Conservation (phyloP, 2,329 filamentous ascomycete genomes). For the Leptodontidium sp. region DNA sequence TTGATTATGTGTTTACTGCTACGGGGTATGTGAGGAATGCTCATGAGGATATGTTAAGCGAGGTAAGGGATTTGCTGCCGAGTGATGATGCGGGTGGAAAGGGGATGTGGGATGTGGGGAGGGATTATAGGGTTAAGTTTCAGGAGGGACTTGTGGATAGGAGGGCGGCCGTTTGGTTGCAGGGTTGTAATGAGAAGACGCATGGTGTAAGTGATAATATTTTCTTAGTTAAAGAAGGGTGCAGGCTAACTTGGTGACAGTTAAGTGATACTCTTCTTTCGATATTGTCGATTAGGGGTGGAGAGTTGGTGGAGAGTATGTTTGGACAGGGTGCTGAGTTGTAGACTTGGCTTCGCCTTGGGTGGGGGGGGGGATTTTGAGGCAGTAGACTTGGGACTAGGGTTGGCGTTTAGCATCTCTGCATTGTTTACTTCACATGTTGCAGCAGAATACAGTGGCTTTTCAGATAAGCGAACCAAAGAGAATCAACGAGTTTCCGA, state of each 20-base stretch:
- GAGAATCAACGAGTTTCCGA: not conserved
- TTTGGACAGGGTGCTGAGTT: constrained; percentile 56
- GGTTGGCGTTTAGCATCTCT: constrained; percentile 4
- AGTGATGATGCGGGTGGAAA: constrained; percentile 44
- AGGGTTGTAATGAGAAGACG: constrained; percentile 91
- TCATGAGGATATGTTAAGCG: constrained; percentile 79
- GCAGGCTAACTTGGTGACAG: constrained; percentile 49
- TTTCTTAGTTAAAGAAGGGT: not conserved
- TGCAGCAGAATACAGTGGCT: not conserved
- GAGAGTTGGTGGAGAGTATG: constrained; percentile 79
- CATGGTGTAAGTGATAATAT: constrained; percentile 76
- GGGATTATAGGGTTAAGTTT: constrained; percentile 83
- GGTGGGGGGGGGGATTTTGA: not conserved
- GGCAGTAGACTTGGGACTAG: not conserved
- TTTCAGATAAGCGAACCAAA: not conserved
- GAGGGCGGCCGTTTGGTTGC: constrained; percentile 84
- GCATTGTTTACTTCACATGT: not conserved
- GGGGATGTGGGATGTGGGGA: constrained; percentile 70
- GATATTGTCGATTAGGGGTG: constrained; percentile 77
- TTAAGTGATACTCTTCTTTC: constrained; percentile 85
- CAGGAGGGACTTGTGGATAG: constrained; percentile 71
- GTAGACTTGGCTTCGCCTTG: not conserved
- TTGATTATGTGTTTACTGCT: constrained; percentile 84
- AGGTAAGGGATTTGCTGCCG: constrained; percentile 71
- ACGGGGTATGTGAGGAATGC: constrained; percentile 84